These are phyloP conservation scores for Vitellaria paradoxa DNA, from an alignment of 179 eudicot species.

Conservation along the genomic window DNA sequence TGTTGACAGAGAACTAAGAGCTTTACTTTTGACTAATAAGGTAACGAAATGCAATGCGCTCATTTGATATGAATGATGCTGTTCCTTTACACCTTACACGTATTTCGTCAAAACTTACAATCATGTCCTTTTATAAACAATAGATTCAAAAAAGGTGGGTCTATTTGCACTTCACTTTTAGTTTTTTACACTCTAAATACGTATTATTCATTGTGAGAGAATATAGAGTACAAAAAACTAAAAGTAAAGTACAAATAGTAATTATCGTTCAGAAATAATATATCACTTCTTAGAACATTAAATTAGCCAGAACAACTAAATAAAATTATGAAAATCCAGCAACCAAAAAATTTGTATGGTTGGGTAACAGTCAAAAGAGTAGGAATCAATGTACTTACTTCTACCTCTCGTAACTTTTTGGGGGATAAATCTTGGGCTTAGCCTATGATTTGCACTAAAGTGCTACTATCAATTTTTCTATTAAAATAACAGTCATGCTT, in stretches of 20 bases:
- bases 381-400: not conserved
- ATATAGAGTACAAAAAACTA: too few species aligned
- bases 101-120: constrained; percentile 82
- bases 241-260: too few species aligned
- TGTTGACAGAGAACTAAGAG: constrained; percentile 15
- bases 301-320: not conserved
- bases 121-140: constrained; percentile 78
- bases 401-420: too few species aligned
- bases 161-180: too few species aligned
- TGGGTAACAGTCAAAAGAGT: constrained; percentile 7
- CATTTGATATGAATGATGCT: constrained; percentile 86
- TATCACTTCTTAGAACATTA: not conserved
- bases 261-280: not conserved
- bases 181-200: too few species aligned
- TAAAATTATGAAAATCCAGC: not conserved
- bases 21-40: constrained; percentile 90
- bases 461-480: too few species aligned
- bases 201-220: too few species aligned
- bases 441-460: too few species aligned
- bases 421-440: too few species aligned
- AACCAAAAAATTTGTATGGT: not conserved
- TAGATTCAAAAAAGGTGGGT: too few species aligned
- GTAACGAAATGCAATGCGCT: constrained; percentile 96
- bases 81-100: constrained; percentile 91
- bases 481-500: too few species aligned